Evolutionary conservation across 208 protist species (phyloP), one percentile per base, ranked within the genome.

Genomic region (Jaenimonas drosophilae): DNA sequence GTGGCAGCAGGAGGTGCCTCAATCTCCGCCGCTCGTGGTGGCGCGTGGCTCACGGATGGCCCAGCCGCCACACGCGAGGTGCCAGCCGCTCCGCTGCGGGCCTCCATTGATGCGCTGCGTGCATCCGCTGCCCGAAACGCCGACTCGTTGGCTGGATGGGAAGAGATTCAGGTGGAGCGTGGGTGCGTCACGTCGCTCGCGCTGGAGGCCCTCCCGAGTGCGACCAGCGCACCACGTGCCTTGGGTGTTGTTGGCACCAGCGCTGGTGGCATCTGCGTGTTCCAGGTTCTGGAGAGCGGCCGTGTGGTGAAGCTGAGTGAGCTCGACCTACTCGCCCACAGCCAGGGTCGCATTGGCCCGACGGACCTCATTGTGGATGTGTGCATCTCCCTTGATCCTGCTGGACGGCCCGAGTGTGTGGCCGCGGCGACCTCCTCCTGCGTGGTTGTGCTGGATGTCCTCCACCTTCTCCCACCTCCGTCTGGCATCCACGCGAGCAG

Each of bases 231-330:
- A n/a, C n/a, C 44, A 26, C 49, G 40, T 20, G 70, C 71, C 4
- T 41, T 88, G 24, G 71, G 62, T 25, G 63, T 83, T 7, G 75
- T 68, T 0, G 79, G 79, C 39, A 88, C 68, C 26, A 78, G 59
- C 11, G 36, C 39, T 1, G 77, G 77, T 21, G 62, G 67, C 4
- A 21, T 81, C 1, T 64, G 55, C 23, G 44, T 78, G 5, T 76
- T 84, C 27, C 49, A 79, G 2, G 28, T 83, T 2, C 59, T 69
- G 6, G 70, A 54, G n/a, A 41, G 49, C 12, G 41, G 42, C 24
- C 41, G 41, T 4, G 21, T 87, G 16, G 51, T 36, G 23, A 61
- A 57, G 31, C 29, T 88, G 28, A 45, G 56, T 9, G 70, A 80
- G 60, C 38, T 49, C 3, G 9, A 55, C 27, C 55, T 83, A 17